Conservation (phyloP, 2,329 filamentous ascomycete genomes). For the Talaromyces funiculosus region DNA sequence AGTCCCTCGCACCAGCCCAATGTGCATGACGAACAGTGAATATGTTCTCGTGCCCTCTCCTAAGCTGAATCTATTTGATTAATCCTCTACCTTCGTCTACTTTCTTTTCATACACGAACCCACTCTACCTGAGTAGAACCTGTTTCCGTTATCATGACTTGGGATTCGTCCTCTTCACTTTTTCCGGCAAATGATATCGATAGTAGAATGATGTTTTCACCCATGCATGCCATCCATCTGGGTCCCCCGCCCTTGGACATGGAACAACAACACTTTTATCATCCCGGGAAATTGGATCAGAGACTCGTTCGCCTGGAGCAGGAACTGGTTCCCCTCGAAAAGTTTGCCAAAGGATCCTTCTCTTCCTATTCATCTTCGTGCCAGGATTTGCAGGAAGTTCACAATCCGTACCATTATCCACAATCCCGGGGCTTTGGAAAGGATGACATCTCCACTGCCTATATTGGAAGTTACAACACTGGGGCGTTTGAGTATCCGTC, state of each 20-base stretch:
- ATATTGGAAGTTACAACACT: neutral
- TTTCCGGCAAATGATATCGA: neutral
- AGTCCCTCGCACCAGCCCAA: neutral
- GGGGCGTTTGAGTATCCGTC: conserved; percentile 2
- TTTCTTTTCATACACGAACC: neutral
- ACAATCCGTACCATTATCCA: conserved; percentile 5
- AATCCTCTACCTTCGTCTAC: neutral
- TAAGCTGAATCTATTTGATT: neutral
- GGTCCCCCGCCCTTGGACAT: neutral
- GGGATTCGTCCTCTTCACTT: neutral
- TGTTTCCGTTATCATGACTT: neutral
- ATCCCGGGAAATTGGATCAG: neutral
- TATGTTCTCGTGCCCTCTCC: neutral
- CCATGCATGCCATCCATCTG: neutral
- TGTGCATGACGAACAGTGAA: neutral
- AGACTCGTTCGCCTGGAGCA: conserved; percentile 1
- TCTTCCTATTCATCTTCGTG: neutral
- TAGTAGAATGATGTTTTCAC: neutral
- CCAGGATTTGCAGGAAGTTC: neutral
- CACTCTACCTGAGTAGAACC: neutral
- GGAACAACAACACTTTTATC: neutral
- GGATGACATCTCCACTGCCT: neutral
- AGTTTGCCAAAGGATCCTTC: neutral
- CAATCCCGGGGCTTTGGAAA: conserved; percentile 3
- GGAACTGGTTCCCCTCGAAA: neutral